Percentiles rank a stretch among this genome's conserved stretches.
Conservation (phyloP, 169 alveolate genomes). For the Prorocentrum cordatum region DNA sequence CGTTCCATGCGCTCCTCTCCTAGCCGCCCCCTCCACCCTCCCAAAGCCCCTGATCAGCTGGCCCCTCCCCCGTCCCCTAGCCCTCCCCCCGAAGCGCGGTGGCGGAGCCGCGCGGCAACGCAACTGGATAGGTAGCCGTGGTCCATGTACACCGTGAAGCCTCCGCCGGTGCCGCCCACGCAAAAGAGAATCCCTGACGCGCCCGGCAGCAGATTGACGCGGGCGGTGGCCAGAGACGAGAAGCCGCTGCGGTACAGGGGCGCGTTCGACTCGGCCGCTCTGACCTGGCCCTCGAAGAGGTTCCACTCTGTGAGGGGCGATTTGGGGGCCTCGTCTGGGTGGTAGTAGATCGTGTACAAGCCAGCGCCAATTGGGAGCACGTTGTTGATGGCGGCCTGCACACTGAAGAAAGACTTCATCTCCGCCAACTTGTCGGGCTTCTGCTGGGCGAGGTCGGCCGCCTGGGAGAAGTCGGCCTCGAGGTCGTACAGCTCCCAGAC, state of each 20-base stretch:
- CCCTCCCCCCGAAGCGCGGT: too few relatives aligned
- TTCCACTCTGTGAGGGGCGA: slow-evolving; percentile 29
- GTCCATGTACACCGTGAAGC: slow-evolving; percentile 1
- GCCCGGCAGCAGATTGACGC: background rate
- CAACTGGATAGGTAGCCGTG: slow-evolving; percentile 30
- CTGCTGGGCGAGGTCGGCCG: slow-evolving; percentile 17
- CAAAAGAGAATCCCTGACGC: slow-evolving; percentile 10
- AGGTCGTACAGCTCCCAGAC: slow-evolving; percentile 53
- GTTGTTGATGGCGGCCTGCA: slow-evolving; percentile 24
- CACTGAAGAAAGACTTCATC: slow-evolving; percentile 23
- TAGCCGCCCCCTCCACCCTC: too few relatives aligned
- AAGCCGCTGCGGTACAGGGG: slow-evolving; percentile 6
- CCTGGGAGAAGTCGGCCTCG: background rate
- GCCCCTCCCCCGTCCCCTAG: too few relatives aligned
- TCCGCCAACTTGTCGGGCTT: slow-evolving; percentile 14
- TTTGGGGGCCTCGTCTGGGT: slow-evolving; percentile 18
- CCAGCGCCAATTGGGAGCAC: slow-evolving; percentile 28
- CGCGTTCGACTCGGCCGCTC: slow-evolving; percentile 49
- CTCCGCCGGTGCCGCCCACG: slow-evolving; percentile 59
- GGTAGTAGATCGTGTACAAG: slow-evolving; percentile 35
- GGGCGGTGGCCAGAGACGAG: slow-evolving; percentile 10
- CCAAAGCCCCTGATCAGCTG: too few relatives aligned
- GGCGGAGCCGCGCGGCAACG: too few relatives aligned
- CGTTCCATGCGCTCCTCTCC: too few relatives aligned
- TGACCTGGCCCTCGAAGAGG: slow-evolving; percentile 22